Percentiles rank a stretch among this genome's conserved stretches.
These are phyloP conservation scores for Gomphus bonarii DNA, from an alignment of 1,284 basidiomycete species.

Conservation along the genomic window DNA sequence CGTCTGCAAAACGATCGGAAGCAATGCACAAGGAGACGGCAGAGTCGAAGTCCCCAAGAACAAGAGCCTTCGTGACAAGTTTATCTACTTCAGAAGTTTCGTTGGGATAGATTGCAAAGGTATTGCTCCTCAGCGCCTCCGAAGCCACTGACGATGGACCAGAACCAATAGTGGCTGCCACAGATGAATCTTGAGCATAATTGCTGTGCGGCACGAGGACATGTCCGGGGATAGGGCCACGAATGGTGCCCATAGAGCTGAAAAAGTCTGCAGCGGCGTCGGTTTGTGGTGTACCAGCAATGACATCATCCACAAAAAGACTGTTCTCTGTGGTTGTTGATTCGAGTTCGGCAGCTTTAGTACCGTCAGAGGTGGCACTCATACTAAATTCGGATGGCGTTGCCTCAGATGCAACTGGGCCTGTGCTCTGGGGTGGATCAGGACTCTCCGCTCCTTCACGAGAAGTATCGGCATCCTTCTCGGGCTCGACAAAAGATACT, in stretches of 20 bases:
- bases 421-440: constrained; percentile 5
- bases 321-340: constrained; percentile 64
- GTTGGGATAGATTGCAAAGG: constrained; percentile 85
- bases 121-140: constrained; percentile 62
- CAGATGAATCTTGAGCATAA: constrained; percentile 75
- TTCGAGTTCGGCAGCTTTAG: constrained; percentile 57
- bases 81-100: constrained; percentile 86
- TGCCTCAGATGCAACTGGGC: constrained; percentile 24
- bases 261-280: constrained; percentile 83
- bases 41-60: constrained; percentile 89
- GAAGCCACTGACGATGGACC: constrained; percentile 78
- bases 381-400: constrained; percentile 69
- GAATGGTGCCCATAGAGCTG: constrained; percentile 57
- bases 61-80: constrained; percentile 86
- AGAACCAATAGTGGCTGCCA: constrained; percentile 84
- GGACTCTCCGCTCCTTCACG: constrained; percentile 13
- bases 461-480: constrained; percentile 28
- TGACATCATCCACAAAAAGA: constrained; percentile 76
- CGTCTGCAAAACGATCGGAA: constrained; percentile 87
- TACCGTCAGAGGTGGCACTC: constrained; percentile 50
- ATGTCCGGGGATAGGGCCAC: constrained; percentile 45
- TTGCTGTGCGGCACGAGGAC: constrained; percentile 70
- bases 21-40: constrained; percentile 91
- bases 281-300: constrained; percentile 46
- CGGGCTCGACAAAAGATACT: constrained; percentile 70